Percentiles rank a stretch among this genome's conserved stretches.
Conservation (phyloP, 371 early-diverging fungal genomes). For the Umbelopsis sp. region DNA sequence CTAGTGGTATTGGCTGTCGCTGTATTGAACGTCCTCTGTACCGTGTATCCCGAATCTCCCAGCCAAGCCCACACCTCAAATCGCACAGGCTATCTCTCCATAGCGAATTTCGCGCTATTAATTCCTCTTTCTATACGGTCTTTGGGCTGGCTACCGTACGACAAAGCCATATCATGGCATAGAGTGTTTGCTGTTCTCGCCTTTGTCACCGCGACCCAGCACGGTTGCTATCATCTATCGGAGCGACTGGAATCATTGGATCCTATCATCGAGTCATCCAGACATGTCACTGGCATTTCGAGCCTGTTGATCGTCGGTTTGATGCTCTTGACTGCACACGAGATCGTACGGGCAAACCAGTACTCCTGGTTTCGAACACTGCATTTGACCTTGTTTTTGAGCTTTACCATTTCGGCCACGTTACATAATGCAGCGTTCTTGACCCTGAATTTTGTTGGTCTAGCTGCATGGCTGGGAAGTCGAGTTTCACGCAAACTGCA, state of each 20-base stretch:
- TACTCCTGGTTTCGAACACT: slow-evolving; percentile 3
- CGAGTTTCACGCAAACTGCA: not conserved
- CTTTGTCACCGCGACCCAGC: not conserved
- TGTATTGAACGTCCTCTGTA: not conserved
- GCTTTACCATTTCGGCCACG: not conserved
- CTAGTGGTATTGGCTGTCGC: not conserved
- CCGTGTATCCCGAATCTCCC: not conserved
- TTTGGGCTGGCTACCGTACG: not conserved
- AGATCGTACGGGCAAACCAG: not conserved
- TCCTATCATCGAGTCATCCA: slow-evolving; percentile 1
- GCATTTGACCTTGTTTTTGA: not conserved
- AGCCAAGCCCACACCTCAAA: not conserved
- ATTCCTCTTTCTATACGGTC: not conserved
- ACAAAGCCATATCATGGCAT: slow-evolving; percentile 9
- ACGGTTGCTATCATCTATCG: slow-evolving; percentile 2
- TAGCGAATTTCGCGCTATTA: not conserved
- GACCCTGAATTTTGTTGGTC: not conserved
- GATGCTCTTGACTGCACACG: slow-evolving; percentile 1
- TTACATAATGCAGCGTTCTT: not conserved
- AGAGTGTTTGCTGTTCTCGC: slow-evolving; percentile 6
- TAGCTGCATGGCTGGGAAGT: not conserved
- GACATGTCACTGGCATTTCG: not conserved
- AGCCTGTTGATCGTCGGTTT: not conserved
- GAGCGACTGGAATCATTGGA: not conserved
- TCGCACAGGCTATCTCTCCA: slow-evolving; percentile 1